Evolutionary conservation across 169 alveolate species (phyloP).

Genomic region (Plasmodium relictum): DNA sequence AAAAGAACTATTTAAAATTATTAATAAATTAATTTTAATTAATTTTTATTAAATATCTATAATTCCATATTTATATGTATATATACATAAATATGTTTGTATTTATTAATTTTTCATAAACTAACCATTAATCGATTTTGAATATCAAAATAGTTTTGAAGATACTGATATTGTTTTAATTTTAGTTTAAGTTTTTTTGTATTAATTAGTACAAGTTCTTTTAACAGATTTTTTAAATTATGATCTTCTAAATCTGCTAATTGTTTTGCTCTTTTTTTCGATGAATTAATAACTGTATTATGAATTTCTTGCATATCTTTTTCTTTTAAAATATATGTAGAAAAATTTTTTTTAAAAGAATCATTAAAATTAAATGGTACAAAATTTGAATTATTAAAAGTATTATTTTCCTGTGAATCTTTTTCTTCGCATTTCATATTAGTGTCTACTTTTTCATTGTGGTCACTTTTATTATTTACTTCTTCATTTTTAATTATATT

Average conservation of each 20-base stretch:
- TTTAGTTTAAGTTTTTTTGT: slow-evolving; percentile 56
- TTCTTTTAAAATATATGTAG: slow-evolving; percentile 66
- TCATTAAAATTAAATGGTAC: slow-evolving; percentile 16
- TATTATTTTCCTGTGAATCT: slow-evolving; percentile 4
- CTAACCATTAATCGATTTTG: slow-evolving; percentile 61
- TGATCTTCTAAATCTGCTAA: slow-evolving; percentile 66
- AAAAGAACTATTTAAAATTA: too few species aligned
- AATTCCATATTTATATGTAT: slow-evolving; percentile 1
- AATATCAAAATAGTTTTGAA: slow-evolving; percentile 52
- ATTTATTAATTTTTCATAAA: neutral
- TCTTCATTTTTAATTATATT: neutral
- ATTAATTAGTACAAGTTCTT: slow-evolving; percentile 39
- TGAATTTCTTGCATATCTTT: slow-evolving; percentile 72
- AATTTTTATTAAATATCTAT: neutral
- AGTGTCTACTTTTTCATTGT: neutral
- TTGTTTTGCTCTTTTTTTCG: slow-evolving; percentile 65
- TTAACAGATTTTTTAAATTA: slow-evolving; percentile 48
- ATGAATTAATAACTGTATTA: slow-evolving; percentile 52
- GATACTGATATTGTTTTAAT: slow-evolving; percentile 62
- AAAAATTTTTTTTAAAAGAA: slow-evolving; percentile 8
- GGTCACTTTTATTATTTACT: neutral
- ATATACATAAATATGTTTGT: neutral
- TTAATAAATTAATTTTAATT: too few species aligned
- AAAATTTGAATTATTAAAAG: neutral
- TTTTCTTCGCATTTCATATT: neutral